phyloP scores from a whole-genome alignment of 768 basidiomycete genomes.

The Leccinum obscurum region DNA sequence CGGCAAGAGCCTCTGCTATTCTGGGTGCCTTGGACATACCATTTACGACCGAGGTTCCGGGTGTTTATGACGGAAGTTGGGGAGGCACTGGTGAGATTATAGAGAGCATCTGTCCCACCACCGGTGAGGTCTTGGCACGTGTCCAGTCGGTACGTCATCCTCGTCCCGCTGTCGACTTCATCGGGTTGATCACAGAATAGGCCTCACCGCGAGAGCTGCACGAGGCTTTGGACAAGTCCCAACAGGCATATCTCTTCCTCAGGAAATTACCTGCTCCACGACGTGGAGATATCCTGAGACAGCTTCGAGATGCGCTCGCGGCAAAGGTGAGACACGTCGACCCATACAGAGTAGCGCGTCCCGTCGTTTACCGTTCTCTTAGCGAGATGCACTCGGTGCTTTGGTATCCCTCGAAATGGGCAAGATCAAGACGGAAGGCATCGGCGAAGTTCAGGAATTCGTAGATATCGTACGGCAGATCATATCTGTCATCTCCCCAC shows the following conservation, averaged over 20 bases:
- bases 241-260: conserved; percentile 72
- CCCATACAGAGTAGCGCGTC: not conserved
- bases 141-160: conserved; percentile 59
- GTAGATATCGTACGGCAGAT: conserved; percentile 77
- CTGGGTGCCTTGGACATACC: conserved; percentile 65
- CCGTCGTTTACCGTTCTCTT: conserved; percentile 16
- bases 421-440: conserved; percentile 86
- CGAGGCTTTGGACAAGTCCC: conserved; percentile 61
- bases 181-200: conserved; percentile 34
- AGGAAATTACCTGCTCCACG: conserved; percentile 82
- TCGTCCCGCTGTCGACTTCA: not conserved
- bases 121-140: conserved; percentile 79
- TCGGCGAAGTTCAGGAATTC: conserved; percentile 94
- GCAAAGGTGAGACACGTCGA: conserved; percentile 54
- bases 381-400: conserved; percentile 80
- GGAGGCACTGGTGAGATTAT: conserved; percentile 69
- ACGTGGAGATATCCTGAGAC: conserved; percentile 84
- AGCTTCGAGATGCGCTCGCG: conserved; percentile 81
- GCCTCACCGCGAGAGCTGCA: conserved; percentile 75
- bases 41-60: conserved; percentile 54
- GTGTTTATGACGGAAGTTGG: conserved; percentile 86
- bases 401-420: conserved; percentile 90
- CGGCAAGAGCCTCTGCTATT: conserved; percentile 67
- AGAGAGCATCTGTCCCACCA: conserved; percentile 78
- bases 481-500: not conserved